Evolutionary conservation across 148 eudicot genomes (phyloP), one percentile per base, ranked within the genome.

Genomic region (Rhododendron mucronatum): DNA sequence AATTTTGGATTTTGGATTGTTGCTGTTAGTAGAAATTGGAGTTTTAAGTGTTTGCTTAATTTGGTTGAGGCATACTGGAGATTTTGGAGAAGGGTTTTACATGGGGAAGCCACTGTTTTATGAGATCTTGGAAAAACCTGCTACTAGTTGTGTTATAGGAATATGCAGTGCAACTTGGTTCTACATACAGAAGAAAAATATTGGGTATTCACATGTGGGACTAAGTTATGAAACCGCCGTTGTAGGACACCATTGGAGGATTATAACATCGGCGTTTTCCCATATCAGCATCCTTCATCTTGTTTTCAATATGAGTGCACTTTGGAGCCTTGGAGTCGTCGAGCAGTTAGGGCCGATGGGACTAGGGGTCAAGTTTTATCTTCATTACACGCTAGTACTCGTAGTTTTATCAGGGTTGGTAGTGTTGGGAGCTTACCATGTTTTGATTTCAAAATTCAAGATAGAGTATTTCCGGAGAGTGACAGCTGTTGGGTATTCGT

Each of bases 281-380:
- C 99, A 96, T 61, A 94, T 95, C 55, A 95, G 99, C 86, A 90
- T 95, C 84, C 87, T 96, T 47, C 98, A 96, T 91, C 94, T 96
- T 81, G 99, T 95, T 83, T 96, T 96, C 74, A 96, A 96, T 84
- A 96, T 96, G 98, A 96, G 97, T 90, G 95, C 98, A 18, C 96
- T 96, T 87, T 96, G 99, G 99, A 95, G 98, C 86, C 95, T 96
- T 86, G 98, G 99, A 39, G 91, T 93, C 84, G 93, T 96, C n/a
- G 98, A 95, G 89, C 90, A 92, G 51, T 93, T 95, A 80, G 93
- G 92, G 53, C 83, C 89, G 18, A 84, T 96, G 85, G 99, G 97
- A 83, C 93, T 95, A 81, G 98, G 98, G 18, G 57, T 91, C 23
- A 87, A 92, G 76, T 96, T 88, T 88, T 96, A 94, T 90, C 93